Percentiles rank a stretch among this genome's conserved stretches.
These are phyloP conservation scores for Sarocladium oryzae DNA, from an alignment of 2,329 filamentous ascomycete species.

Conservation along the genomic window DNA sequence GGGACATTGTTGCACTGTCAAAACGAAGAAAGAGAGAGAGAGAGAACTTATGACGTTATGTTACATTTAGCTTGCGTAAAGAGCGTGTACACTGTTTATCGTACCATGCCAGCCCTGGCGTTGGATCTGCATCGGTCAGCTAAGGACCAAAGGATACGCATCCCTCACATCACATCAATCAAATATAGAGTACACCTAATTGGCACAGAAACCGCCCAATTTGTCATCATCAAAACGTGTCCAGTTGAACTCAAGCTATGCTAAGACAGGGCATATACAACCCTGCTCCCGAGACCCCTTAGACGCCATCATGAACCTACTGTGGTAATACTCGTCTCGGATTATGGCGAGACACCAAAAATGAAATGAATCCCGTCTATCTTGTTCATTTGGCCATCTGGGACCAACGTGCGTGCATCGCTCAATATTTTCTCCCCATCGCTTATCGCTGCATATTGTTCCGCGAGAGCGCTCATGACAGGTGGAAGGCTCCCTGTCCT, in stretches of 20 bases:
- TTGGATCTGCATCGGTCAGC: too few species aligned
- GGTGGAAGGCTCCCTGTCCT: slow-evolving; percentile 94
- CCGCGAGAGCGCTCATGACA: slow-evolving; percentile 53
- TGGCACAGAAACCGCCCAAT: neutral
- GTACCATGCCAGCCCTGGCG: neutral
- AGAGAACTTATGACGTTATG: neutral
- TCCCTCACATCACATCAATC: too few species aligned
- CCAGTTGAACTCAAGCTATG: slow-evolving; percentile 1
- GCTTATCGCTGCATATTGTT: neutral
- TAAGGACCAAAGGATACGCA: too few species aligned
- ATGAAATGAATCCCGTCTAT: slow-evolving; percentile 1
- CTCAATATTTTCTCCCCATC: neutral
- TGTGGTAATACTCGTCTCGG: slow-evolving; percentile 1
- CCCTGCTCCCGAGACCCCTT: neutral
- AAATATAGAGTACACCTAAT: neutral
- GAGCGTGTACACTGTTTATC: neutral
- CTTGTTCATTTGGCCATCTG: neutral
- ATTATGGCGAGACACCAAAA: neutral
- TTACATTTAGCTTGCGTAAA: too few species aligned
- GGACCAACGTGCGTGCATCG: neutral
- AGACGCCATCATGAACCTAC: slow-evolving; percentile 5
- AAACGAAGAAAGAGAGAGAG: neutral
- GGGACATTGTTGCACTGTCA: too few species aligned
- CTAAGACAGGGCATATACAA: neutral
- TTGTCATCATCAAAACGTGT: neutral